These are phyloP conservation scores for Ceriops zippeliana DNA, from an alignment of 345 rosid species.

Conservation along the genomic window DNA sequence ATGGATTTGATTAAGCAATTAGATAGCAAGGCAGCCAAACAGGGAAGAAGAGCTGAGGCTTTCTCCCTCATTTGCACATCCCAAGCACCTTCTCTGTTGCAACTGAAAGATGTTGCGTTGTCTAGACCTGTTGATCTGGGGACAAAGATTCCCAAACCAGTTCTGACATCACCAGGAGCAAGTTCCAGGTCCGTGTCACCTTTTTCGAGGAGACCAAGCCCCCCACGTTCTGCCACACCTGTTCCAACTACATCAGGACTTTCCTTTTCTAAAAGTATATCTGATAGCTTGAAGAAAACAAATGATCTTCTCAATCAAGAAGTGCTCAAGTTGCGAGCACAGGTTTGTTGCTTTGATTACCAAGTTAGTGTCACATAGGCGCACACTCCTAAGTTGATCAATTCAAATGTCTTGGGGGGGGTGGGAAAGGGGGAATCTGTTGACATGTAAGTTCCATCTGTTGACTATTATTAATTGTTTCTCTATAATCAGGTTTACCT, in stretches of 20 bases:
- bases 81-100: constrained; percentile 74
- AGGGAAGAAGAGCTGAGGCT: constrained; percentile 72
- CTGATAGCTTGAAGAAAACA: constrained; percentile 90
- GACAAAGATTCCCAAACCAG: constrained; percentile 61
- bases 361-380: neutral
- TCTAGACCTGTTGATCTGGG: constrained; percentile 61
- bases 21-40: constrained; percentile 89
- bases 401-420: too few relatives aligned
- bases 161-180: constrained; percentile 65
- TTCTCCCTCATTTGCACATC: constrained; percentile 69
- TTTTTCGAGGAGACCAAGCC: constrained; percentile 90
- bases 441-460: neutral
- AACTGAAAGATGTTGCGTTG: constrained; percentile 76
- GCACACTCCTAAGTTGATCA: neutral
- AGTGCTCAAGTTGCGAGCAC: constrained; percentile 76
- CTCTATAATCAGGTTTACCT: too few relatives aligned
- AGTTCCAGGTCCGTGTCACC: constrained; percentile 96
- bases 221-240: constrained; percentile 94
- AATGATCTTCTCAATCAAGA: constrained; percentile 92
- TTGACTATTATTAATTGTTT: too few relatives aligned
- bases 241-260: constrained; percentile 80
- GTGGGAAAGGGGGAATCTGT: neutral
- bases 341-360: constrained; percentile 45
- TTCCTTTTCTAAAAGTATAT: constrained; percentile 66
- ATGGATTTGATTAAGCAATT: constrained; percentile 89